A percentile compares a stretch with the other conserved stretches of the same genome.
Conservation (phyloP, 441 rosid species). For the Aleurites moluccanus region DNA sequence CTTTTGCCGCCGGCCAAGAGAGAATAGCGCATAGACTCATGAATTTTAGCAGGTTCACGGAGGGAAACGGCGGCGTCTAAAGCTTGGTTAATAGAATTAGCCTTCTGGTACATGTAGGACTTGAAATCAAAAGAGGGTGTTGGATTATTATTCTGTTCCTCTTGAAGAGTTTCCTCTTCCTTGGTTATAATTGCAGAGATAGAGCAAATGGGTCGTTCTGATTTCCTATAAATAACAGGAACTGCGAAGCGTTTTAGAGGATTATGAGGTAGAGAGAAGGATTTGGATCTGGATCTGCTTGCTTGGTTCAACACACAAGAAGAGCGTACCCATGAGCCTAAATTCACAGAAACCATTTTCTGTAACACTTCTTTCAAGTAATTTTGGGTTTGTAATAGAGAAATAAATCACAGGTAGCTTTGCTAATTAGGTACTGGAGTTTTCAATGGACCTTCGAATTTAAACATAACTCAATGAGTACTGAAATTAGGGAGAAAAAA, state of each 20-base stretch:
- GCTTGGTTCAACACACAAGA: conserved; percentile 31
- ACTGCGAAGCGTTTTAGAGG: conserved; percentile 10
- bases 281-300: conserved; percentile 39
- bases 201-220: conserved; percentile 32
- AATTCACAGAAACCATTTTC: conserved; percentile 53
- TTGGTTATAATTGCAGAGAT: conserved; percentile 49
- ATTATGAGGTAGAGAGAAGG: conserved; percentile 17
- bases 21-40: conserved; percentile 88
- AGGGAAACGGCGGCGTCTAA: conserved; percentile 58
- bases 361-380: no score
- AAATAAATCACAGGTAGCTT: neutral
- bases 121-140: conserved; percentile 60
- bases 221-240: conserved; percentile 7
- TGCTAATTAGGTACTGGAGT: no score
- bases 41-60: conserved; percentile 62
- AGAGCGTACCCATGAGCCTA: conserved; percentile 44
- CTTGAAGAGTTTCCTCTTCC: conserved; percentile 37
- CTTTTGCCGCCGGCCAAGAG: conserved; percentile 83
- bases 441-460: neutral
- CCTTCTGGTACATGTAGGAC: conserved; percentile 63
- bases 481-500: neutral
- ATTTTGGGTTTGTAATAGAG: neutral
- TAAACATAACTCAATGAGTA: neutral
- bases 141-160: conserved; percentile 38
- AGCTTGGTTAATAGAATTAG: conserved; percentile 57